Evolutionary conservation across 75 land plant genomes (phyloP).

Genomic region (Adiantum capillusveneris): DNA sequence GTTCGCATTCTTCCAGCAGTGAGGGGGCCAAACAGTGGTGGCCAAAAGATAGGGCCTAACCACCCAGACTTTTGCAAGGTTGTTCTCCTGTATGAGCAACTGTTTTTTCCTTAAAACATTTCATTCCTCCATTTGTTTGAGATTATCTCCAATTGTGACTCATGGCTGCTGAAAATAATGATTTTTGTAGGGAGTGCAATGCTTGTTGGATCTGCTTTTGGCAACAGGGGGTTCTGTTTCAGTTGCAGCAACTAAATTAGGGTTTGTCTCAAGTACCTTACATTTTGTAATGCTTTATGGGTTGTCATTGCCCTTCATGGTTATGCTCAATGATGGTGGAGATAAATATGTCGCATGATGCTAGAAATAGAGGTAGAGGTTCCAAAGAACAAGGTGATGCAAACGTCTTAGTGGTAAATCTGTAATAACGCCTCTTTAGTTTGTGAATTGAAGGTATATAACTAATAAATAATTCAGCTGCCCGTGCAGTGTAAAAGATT

Average conservation of each 20-base stretch:
- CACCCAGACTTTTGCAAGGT: slow-evolving; percentile 68
- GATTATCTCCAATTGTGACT: neutral
- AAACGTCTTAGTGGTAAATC: too few species aligned
- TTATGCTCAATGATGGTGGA: too few species aligned
- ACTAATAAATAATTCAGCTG: too few species aligned
- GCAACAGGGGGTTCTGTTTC: slow-evolving; percentile 84
- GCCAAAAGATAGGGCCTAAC: slow-evolving; percentile 86
- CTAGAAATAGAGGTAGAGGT: too few species aligned
- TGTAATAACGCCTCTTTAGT: too few species aligned
- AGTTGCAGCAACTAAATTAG: slow-evolving; percentile 68
- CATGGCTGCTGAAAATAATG: too few species aligned
- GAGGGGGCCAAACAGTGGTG: slow-evolving; percentile 22
- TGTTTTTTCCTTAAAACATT: neutral
- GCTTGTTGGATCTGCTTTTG: slow-evolving; percentile 70
- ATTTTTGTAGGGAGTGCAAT: slow-evolving; percentile 74
- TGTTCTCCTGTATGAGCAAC: neutral
- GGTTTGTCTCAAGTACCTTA: slow-evolving; percentile 33
- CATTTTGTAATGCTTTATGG: too few species aligned
- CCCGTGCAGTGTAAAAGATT: too few species aligned
- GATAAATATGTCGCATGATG: too few species aligned
- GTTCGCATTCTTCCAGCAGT: slow-evolving; percentile 80
- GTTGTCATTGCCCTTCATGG: too few species aligned
- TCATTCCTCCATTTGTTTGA: neutral
- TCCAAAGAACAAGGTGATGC: too few species aligned
- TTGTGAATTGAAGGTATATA: too few species aligned